Evolutionary conservation across 345 rosid genomes (phyloP), one percentile per base, ranked within the genome.

Genomic region (Pseudoturritis turrita): DNA sequence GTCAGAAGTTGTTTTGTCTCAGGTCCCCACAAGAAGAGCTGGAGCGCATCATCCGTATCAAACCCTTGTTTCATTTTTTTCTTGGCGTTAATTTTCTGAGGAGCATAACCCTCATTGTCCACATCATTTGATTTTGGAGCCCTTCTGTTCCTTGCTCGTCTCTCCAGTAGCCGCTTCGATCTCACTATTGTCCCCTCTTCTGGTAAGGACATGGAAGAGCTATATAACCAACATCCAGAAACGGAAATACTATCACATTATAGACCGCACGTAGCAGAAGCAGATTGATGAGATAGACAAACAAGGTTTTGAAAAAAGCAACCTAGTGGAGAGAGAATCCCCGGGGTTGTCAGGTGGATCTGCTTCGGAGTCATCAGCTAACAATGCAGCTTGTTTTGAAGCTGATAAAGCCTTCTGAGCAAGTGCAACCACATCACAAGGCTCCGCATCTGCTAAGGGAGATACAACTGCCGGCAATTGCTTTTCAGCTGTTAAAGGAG

Each of bases 1-100:
- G 90, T 87, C 81, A 93, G 77, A 67, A 93, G 92, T 70, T 82
- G 86, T 68, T 73, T 88, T 10, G 97, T 87, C 82, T 89, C 91
- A 51, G 89, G 91, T 47, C 93, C 86, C 87, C 89, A 76, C 76
- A 92, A 82, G 77, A 92, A 92, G 71, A 86, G 78, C 46, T 84
- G 84, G 22, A 92, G 84, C n/a, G 93, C 85, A 78, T 85, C 91
- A 65, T 79, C 81, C 10, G 76, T 77, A 81, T 87, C 89, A 77
- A 77, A 68, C 39, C 80, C 81, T 77, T 81, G 78, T 49, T 49
- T 81, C 73, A 29, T 18, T 63, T 77, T 87, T 79, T 67, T 90
- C 73, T 72, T 79, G 57, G 75, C 56, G 53, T 62, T 78, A 6
- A 29, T 53, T 78, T 76, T 84, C 62, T 66, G 80, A 62, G 83